Percentiles rank a stretch among this genome's conserved stretches.
Conservation (phyloP, 306 rosid genomes). For the Begonia peltatifolia region DNA sequence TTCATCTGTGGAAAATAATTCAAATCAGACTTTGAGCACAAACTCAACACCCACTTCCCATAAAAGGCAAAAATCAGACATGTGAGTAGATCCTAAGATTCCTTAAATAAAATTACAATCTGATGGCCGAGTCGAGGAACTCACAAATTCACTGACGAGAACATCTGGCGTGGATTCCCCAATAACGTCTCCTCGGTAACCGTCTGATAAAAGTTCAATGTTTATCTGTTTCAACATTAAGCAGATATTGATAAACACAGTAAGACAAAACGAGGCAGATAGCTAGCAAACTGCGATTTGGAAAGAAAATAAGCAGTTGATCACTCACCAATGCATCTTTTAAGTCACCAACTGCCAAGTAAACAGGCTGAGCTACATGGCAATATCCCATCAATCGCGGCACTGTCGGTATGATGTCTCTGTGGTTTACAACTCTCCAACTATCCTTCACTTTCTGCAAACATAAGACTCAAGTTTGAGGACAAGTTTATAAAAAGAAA, state of each 20-base stretch:
- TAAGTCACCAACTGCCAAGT: slow-evolving; percentile 68
- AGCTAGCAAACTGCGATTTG: no score
- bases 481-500: background rate
- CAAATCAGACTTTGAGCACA: background rate
- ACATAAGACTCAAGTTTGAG: slow-evolving; percentile 8
- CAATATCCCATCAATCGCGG: slow-evolving; percentile 98
- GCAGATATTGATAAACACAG: no score
- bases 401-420: slow-evolving; percentile 91
- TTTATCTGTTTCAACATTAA: slow-evolving; percentile 29
- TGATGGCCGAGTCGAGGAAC: slow-evolving; percentile 7
- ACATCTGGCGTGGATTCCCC: slow-evolving; percentile 96
- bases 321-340: slow-evolving; percentile 48
- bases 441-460: slow-evolving; percentile 93
- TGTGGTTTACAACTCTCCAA: slow-evolving; percentile 97
- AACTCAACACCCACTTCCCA: background rate
- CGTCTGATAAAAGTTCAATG: slow-evolving; percentile 62
- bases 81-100: no score
- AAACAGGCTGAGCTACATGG: slow-evolving; percentile 86
- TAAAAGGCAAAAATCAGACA: no score
- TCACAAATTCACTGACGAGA: slow-evolving; percentile 72
- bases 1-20: slow-evolving; percentile 46
- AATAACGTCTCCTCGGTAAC: slow-evolving; percentile 67
- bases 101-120: no score
- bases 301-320: slow-evolving; percentile 3
- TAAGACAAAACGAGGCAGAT: no score